phyloP scores from a whole-genome alignment of 306 rosid species.

The Fagus sylvatica region DNA sequence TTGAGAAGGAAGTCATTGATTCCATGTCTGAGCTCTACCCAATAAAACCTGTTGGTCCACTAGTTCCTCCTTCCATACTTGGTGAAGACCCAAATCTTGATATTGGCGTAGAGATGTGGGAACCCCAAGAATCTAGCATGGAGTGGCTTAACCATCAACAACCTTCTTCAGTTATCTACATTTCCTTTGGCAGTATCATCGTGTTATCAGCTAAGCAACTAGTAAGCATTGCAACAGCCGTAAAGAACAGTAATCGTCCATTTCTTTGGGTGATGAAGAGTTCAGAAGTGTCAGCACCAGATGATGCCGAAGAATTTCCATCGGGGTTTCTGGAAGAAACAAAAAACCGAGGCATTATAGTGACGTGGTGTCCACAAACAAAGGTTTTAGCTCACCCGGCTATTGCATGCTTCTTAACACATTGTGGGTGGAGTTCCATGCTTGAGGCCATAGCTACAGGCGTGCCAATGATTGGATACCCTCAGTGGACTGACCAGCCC shows the following conservation, averaged over 20 bases:
- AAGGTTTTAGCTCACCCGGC: slow-evolving; percentile 45
- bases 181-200: slow-evolving; percentile 47
- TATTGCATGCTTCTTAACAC: slow-evolving; percentile 48
- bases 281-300: background rate
- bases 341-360: slow-evolving; percentile 39
- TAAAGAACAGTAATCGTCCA: slow-evolving; percentile 15
- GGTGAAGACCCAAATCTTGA: slow-evolving; percentile 30
- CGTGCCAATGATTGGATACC: slow-evolving; percentile 47
- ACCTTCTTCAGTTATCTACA: slow-evolving; percentile 43
- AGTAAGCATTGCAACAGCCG: slow-evolving; percentile 42
- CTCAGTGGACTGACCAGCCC: slow-evolving; percentile 59
- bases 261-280: slow-evolving; percentile 50
- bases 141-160: slow-evolving; percentile 42
- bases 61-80: slow-evolving; percentile 39
- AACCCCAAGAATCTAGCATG: slow-evolving; percentile 42
- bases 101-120: slow-evolving; percentile 45
- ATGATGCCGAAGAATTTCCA: slow-evolving; percentile 3
- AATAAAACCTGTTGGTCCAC: slow-evolving; percentile 40
- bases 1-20: slow-evolving; percentile 44
- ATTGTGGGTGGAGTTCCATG: slow-evolving; percentile 57
- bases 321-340: slow-evolving; percentile 35
- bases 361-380: slow-evolving; percentile 53
- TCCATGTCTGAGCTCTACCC: slow-evolving; percentile 39
- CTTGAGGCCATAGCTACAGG: slow-evolving; percentile 45
- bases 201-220: slow-evolving; percentile 22